These are phyloP conservation scores for Didymella arachidicola DNA, from an alignment of 2,329 filamentous ascomycete species.

Conservation along the genomic window DNA sequence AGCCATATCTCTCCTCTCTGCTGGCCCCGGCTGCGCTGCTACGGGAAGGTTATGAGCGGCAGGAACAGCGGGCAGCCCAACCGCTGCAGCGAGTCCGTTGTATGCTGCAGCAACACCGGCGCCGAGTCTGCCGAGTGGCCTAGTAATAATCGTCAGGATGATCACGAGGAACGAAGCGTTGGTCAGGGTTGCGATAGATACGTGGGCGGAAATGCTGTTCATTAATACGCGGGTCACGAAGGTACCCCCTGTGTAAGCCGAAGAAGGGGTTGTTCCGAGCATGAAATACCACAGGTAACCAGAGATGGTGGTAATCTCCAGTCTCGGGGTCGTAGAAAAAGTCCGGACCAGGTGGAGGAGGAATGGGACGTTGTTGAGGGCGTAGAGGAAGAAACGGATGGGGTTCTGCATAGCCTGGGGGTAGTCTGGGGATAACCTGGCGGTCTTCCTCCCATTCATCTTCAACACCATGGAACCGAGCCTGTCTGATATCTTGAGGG, in stretches of 20 bases:
- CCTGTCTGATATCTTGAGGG: background rate
- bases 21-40: background rate
- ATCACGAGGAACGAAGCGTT: background rate
- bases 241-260: background rate
- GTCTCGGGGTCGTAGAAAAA: background rate
- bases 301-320: background rate
- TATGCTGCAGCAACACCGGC: slow-evolving; percentile 2
- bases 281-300: background rate
- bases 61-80: background rate
- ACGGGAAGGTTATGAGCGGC: background rate
- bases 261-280: background rate
- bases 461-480: background rate
- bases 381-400: background rate
- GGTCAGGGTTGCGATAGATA: background rate
- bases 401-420: background rate
- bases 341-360: background rate
- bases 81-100: slow-evolving; percentile 2
- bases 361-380: background rate
- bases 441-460: background rate
- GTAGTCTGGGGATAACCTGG: background rate
- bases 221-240: background rate
- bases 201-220: background rate
- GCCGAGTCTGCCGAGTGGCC: background rate
- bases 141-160: slow-evolving; percentile 7
- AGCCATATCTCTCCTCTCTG: background rate